Base-by-base conservation (phyloP, 202 grass and related monocot genomes). In the Setaria viridis region DNA sequence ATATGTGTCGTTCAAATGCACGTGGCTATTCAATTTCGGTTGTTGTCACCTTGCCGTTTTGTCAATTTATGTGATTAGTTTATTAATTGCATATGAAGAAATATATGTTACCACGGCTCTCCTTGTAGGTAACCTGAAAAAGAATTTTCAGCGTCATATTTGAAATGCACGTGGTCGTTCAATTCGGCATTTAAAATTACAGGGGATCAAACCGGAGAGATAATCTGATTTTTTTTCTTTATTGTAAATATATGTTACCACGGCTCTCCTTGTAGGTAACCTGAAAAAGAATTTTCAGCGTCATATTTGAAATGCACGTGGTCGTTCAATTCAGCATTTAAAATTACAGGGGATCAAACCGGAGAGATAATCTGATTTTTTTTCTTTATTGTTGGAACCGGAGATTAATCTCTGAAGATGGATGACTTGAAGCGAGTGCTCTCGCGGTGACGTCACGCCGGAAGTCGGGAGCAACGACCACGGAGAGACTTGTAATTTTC, bases 401-500 rank as follows among this genome's bases (percentile, higher is more conserved):
- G 20, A 76, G 53, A 58, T 20, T 14, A 37, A 45, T 56, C 7
- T 56, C 10, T 25, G 19, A 41, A 55, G 7, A 53, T 16, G 53
- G 53, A 35, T 20, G 71, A 15, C 0, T 1, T 0, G 6, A 6
- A n/a, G 13, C 16, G 57, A 19, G n/a, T 17, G 5, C 16, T 68
- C 48, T 11, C 9, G 11, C 42, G 17, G 19, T 66, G 81, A 54
- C 70, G 8, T 74, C 45, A 41, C 32, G 10, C 43, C 13, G 32
- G 9, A 50, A 53, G 57, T 10, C 45, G 2, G 11, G 56, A 48
- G 16, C 43, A n/a, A 13, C 12, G 4, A 14, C n/a, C 9, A 9
- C 25, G 25, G 13, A 53, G 14, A 47, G 80, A 53, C 70, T 74
- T 39, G 19, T 35, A 25, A 32, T 83, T 84, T 55, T 65, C 59